A percentile compares a stretch with the other conserved stretches of the same genome.
phyloP scores from a whole-genome alignment of 352 stramenopile species.

The Phytophthora meadii region DNA sequence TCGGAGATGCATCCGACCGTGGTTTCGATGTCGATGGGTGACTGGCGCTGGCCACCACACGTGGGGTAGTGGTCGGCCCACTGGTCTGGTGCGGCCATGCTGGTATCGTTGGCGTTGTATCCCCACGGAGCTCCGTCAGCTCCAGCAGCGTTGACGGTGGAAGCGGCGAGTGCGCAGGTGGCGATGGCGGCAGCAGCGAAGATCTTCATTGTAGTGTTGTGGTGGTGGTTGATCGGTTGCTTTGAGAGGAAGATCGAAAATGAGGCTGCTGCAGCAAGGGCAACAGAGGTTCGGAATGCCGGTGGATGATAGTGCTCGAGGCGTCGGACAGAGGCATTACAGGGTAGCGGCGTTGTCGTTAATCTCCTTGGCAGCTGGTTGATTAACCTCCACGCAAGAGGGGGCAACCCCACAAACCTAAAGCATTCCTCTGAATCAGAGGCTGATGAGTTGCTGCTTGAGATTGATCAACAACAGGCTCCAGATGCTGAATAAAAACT shows the following conservation, averaged over 20 bases:
- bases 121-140: constrained; percentile 24
- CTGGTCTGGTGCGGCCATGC: background rate
- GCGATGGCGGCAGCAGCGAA: constrained; percentile 1
- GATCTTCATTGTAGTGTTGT: constrained; percentile 16
- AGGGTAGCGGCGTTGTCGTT: background rate
- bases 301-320: background rate
- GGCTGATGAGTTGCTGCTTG: background rate
- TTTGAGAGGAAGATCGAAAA: constrained; percentile 13
- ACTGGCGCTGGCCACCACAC: constrained; percentile 42
- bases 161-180: constrained; percentile 11
- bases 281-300: too few relatives aligned
- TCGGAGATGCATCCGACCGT: constrained; percentile 6
- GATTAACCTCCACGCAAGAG: background rate
- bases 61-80: constrained; percentile 10
- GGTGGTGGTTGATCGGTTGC: constrained; percentile 1
- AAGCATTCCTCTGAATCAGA: too few relatives aligned
- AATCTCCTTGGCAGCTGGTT: background rate
- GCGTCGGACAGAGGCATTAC: constrained; percentile 5
- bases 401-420: too few relatives aligned
- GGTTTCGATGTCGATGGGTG: constrained; percentile 43
- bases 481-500: background rate
- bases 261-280: background rate
- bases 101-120: constrained; percentile 27
- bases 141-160: constrained; percentile 2
- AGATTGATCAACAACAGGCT: background rate